Evolutionary conservation across 2,329 filamentous ascomycete species (phyloP).

Genomic region (Exutisphaerella laricina): DNA sequence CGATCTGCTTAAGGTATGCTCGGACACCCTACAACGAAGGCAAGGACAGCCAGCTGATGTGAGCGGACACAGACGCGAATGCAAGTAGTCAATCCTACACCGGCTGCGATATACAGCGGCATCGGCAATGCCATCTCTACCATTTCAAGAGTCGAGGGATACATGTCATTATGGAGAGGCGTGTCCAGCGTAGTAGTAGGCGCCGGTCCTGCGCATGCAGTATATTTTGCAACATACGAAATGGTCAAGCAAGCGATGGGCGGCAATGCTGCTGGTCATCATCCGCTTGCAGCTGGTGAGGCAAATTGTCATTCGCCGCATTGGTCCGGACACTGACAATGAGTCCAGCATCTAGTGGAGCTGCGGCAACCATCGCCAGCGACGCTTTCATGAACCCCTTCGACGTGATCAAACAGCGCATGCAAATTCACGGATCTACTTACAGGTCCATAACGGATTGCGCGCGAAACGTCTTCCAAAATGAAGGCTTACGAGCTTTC

Average conservation of each 20-base stretch:
- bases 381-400: conserved; percentile 99
- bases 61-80: conserved; percentile 70
- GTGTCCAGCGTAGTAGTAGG: conserved; percentile 95
- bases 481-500: conserved; percentile 84
- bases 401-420: conserved; percentile 98
- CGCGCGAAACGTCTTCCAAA: conserved; percentile 78
- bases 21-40: conserved; percentile 2
- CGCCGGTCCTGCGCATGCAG: conserved; percentile 91
- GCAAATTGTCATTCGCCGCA: background rate
- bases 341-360: conserved; percentile 76
- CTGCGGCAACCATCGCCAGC: conserved; percentile 90
- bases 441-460: conserved; percentile 85
- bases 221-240: conserved; percentile 98
- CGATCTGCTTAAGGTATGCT: conserved; percentile 86
- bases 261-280: conserved; percentile 83
- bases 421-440: conserved; percentile 95
- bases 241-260: conserved; percentile 94
- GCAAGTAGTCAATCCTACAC: conserved; percentile 86
- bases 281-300: conserved; percentile 85
- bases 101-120: conserved; percentile 77
- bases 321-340: conserved; percentile 7
- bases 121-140: conserved; percentile 88
- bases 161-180: conserved; percentile 89
- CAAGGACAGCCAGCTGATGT: conserved; percentile 5
- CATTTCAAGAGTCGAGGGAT: conserved; percentile 83